A percentile compares a stretch with the other conserved stretches of the same genome.
These are phyloP conservation scores for Aspergillus pseudoglaucus DNA, from an alignment of 2,329 filamentous ascomycete genomes.

Conservation along the genomic window DNA sequence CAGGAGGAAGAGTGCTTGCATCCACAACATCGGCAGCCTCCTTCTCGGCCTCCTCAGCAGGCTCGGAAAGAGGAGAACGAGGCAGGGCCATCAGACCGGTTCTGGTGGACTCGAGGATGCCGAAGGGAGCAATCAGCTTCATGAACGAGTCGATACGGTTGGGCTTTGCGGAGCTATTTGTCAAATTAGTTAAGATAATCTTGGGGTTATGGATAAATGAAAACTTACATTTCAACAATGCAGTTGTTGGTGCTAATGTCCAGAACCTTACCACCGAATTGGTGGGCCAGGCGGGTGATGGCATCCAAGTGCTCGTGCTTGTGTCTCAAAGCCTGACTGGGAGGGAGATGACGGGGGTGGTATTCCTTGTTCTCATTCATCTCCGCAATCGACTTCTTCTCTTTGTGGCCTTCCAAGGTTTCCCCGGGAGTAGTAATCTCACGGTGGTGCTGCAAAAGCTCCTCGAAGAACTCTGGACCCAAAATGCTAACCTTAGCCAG, in stretches of 20 bases:
- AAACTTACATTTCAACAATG: conserved; percentile 87
- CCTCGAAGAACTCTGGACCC: conserved; percentile 96
- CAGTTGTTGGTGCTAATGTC: conserved; percentile 98
- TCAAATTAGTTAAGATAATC: conserved; percentile 4
- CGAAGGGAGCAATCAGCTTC: conserved; percentile 89
- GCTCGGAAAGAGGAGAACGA: conserved; percentile 76
- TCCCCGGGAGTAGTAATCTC: conserved; percentile 64
- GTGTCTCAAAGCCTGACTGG: conserved; percentile 83
- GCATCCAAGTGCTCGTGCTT: conserved; percentile 97
- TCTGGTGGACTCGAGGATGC: conserved; percentile 90
- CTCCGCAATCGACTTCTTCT: conserved; percentile 10
- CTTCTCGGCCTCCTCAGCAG: conserved; percentile 67
- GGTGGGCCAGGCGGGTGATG: conserved; percentile 93
- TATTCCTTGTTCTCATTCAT: conserved; percentile 53
- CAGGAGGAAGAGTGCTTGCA: conserved; percentile 85
- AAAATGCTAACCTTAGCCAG: conserved; percentile 95
- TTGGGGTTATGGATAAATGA: neutral
- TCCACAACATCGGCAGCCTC: conserved; percentile 94
- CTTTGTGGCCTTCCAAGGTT: conserved; percentile 25
- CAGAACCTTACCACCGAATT: conserved; percentile 94
- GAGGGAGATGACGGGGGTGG: conserved; percentile 79
- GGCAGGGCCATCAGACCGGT: conserved; percentile 97
- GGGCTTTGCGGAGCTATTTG: conserved; percentile 75
- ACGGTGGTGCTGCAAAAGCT: conserved; percentile 88
- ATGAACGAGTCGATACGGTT: conserved; percentile 93